These are phyloP conservation scores for Aegilops longissima DNA, from an alignment of 176 grass and related monocot species.

Conservation along the genomic window DNA sequence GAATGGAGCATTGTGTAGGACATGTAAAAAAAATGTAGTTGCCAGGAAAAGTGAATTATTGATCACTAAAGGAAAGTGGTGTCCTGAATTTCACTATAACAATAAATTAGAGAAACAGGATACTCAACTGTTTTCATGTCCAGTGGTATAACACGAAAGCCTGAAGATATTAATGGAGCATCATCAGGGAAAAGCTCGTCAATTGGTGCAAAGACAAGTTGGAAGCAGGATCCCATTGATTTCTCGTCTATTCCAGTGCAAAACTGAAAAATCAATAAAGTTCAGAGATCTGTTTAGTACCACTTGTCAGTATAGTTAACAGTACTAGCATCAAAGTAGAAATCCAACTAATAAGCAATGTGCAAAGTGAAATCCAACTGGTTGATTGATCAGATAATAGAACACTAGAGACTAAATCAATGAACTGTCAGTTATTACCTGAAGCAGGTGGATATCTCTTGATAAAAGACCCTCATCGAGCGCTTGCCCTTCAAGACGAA, in stretches of 20 bases:
- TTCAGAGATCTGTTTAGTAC: background rate
- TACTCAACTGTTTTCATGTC: slow-evolving; percentile 82
- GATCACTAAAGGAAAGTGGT: background rate
- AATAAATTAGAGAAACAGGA: slow-evolving; percentile 1
- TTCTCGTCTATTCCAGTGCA: slow-evolving; percentile 94
- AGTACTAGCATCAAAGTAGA: background rate
- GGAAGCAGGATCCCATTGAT: slow-evolving; percentile 88
- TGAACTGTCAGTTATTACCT: slow-evolving; percentile 47
- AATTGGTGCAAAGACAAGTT: slow-evolving; percentile 97
- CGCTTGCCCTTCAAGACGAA: slow-evolving; percentile 91
- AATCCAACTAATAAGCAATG: background rate
- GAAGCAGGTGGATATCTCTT: slow-evolving; percentile 89
- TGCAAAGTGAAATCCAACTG: background rate
- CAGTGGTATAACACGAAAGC: slow-evolving; percentile 90
- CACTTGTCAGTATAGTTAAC: background rate
- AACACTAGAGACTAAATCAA: slow-evolving; percentile 1
- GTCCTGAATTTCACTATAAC: background rate
- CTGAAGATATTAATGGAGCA: slow-evolving; percentile 85
- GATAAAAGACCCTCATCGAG: slow-evolving; percentile 72
- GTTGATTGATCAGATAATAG: background rate
- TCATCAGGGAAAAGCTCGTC: slow-evolving; percentile 98
- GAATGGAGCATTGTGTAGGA: background rate
- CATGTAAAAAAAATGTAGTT: slow-evolving; percentile 1
- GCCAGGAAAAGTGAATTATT: background rate
- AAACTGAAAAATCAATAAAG: slow-evolving; percentile 70